phyloP scores from a whole-genome alignment of 169 alveolate species.

The Babesia divergens region DNA sequence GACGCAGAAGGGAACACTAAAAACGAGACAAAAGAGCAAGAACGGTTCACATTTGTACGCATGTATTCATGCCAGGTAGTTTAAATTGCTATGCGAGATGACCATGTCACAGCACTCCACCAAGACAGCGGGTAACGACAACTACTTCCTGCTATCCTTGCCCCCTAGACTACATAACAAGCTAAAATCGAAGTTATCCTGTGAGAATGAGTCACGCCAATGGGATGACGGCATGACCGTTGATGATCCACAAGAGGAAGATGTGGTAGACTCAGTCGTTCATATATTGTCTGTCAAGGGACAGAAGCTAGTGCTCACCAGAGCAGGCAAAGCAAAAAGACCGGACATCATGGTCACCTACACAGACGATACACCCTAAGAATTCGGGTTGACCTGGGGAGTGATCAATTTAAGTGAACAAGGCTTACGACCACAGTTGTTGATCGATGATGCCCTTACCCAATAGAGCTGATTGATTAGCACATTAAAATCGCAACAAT shows the following conservation, averaged over 20 bases:
- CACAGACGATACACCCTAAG: slow-evolving; percentile 14
- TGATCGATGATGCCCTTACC: background rate
- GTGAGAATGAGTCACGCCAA: slow-evolving; percentile 2
- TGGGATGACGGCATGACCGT: slow-evolving; percentile 29
- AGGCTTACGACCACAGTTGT: too few relatives aligned
- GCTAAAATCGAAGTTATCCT: background rate
- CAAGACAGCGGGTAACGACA: slow-evolving; percentile 41
- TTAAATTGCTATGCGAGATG: background rate
- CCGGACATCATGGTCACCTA: slow-evolving; percentile 44
- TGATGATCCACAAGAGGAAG: slow-evolving; percentile 3
- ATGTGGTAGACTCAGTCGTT: slow-evolving; percentile 16
- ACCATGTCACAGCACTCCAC: slow-evolving; percentile 23
- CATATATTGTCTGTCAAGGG: slow-evolving; percentile 60
- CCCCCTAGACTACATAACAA: slow-evolving; percentile 25
- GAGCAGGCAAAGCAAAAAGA: slow-evolving; percentile 57
- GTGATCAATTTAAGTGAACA: too few relatives aligned
- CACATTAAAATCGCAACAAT: too few relatives aligned
- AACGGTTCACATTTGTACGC: slow-evolving; percentile 41
- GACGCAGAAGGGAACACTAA: background rate
- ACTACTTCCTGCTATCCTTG: slow-evolving; percentile 47
- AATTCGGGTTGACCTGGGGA: too few relatives aligned
- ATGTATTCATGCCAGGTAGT: slow-evolving; percentile 63
- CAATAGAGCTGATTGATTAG: too few relatives aligned
- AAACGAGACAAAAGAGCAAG: background rate
- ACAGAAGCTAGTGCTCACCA: slow-evolving; percentile 55